phyloP scores from a whole-genome alignment of 2,329 filamentous ascomycete species.

The Penicillium sumatraense region DNA sequence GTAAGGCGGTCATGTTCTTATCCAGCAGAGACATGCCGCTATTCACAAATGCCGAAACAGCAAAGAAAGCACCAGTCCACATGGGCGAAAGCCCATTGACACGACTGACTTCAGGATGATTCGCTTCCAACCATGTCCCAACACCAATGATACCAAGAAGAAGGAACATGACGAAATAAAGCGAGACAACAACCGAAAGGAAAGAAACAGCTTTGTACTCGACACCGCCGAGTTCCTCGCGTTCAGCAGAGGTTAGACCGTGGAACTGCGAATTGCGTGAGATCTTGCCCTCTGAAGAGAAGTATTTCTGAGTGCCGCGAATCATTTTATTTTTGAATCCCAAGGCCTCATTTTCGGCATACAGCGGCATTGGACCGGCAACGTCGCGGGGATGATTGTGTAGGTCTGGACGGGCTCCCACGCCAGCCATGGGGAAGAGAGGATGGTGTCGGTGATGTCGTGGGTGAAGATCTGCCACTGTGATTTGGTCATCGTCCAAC shows the following conservation, averaged over 20 bases:
- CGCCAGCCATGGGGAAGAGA: conserved; percentile 41
- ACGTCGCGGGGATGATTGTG: conserved; percentile 39
- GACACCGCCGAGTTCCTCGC: conserved; percentile 44
- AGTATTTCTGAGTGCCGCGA: conserved; percentile 31
- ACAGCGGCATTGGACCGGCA: conserved; percentile 23
- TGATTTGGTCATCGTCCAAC: conserved; percentile 38
- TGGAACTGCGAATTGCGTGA: conserved; percentile 52
- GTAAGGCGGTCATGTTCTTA: conserved; percentile 53
- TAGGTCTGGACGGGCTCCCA: conserved; percentile 40
- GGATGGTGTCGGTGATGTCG: conserved; percentile 27
- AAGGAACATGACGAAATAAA: conserved; percentile 54
- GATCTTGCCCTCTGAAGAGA: conserved; percentile 40
- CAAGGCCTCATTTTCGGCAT: conserved; percentile 13
- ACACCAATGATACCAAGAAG: conserved; percentile 53
- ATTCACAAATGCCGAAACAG: conserved; percentile 59
- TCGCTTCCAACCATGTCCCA: conserved; percentile 51
- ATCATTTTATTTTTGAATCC: conserved; percentile 29
- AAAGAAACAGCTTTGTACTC: conserved; percentile 50
- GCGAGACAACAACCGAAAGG: conserved; percentile 47
- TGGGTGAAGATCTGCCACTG: conserved; percentile 23
- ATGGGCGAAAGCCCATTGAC: conserved; percentile 41
- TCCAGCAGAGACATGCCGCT: conserved; percentile 59
- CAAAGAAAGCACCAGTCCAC: conserved; percentile 55
- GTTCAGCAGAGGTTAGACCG: conserved; percentile 49
- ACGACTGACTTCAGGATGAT: conserved; percentile 51